A percentile compares a stretch with the other conserved stretches of the same genome.
phyloP scores from a whole-genome alignment of 768 basidiomycete species.

The Panellus pusillus region DNA sequence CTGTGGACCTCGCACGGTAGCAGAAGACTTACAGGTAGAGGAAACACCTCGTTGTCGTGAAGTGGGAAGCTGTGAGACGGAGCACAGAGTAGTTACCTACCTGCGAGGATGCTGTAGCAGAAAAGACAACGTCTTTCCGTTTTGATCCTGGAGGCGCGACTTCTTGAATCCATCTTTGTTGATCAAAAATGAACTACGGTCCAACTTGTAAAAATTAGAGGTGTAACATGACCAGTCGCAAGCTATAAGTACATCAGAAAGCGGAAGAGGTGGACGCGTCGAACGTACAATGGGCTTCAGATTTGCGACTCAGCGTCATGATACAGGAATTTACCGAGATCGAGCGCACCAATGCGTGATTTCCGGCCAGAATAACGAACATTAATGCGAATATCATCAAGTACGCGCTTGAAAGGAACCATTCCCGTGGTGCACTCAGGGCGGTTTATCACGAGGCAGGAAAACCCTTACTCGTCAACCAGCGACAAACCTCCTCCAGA shows the following conservation, averaged over 20 bases:
- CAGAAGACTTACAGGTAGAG: conserved; percentile 49
- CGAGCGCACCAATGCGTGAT: conserved; percentile 65
- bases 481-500: conserved; percentile 72
- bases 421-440: conserved; percentile 40
- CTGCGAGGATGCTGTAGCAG: conserved; percentile 77
- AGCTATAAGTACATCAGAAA: conserved; percentile 29
- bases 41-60: conserved; percentile 46
- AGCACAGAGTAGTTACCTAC: conserved; percentile 28
- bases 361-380: conserved; percentile 71
- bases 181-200: neutral
- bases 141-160: conserved; percentile 43
- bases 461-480: conserved; percentile 49
- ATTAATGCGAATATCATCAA: conserved; percentile 62
- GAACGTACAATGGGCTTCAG: conserved; percentile 13
- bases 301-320: neutral
- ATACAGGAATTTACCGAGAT: neutral
- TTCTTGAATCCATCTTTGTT: conserved; percentile 62
- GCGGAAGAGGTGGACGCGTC: no score
- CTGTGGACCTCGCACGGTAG: neutral
- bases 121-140: conserved; percentile 63
- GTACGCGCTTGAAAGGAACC: conserved; percentile 69
- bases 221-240: conserved; percentile 64
- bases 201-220: neutral
- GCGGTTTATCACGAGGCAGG: neutral
- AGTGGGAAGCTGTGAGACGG: neutral